Base-by-base conservation (phyloP, 1,284 basidiomycete species). In the Coniophora puteana region DNA sequence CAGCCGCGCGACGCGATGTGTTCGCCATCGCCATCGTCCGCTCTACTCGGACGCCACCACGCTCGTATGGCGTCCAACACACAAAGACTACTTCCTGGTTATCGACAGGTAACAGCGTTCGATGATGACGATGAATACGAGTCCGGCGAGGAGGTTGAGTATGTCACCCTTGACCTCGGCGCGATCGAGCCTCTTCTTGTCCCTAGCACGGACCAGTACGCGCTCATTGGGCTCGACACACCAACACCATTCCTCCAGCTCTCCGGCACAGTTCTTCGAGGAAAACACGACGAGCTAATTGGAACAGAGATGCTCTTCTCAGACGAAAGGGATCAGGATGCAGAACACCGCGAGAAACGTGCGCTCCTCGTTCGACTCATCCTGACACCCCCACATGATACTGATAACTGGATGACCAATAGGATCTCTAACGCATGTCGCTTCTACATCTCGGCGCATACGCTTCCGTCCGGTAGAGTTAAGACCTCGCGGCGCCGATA, bases 271-370 rank as follows among this genome's bases (percentile, higher is more conserved):
- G 68, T 86, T 23, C 71, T 88, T 49, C 79, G 79, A 57, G 86
- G 86, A 1, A 62, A 67, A 32, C 79, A 87, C 47, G 76, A 82
- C 44, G 57, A 65, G 10, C 65, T 89, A 5, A 60, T 89, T 4
- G 86, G 86, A 2, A 84, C 82, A 0, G 86, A 89, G 51, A 61
- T 89, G 16, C 55, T 89, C 20, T 87, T 89, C 58, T 74, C 75
- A 1, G 82, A 86, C 37, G 69, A 65, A 29, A 76, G 76, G 68
- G 72, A 80, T 80, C 45, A 21, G 51, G 33, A 4, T 24, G 5
- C 18, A 1, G 16, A 8, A 24, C 4, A 21, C n/a, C 7, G n/a
- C 24, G 7, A n/a, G 17, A n/a, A 8, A 29, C 20, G 16, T 8
- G 21, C 20, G 39, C 17, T 12, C 11, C 3, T 29, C 8, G 5